Evolutionary conservation across 164 flowering plant genomes (phyloP).

Genomic region (Vitis amurensis): DNA sequence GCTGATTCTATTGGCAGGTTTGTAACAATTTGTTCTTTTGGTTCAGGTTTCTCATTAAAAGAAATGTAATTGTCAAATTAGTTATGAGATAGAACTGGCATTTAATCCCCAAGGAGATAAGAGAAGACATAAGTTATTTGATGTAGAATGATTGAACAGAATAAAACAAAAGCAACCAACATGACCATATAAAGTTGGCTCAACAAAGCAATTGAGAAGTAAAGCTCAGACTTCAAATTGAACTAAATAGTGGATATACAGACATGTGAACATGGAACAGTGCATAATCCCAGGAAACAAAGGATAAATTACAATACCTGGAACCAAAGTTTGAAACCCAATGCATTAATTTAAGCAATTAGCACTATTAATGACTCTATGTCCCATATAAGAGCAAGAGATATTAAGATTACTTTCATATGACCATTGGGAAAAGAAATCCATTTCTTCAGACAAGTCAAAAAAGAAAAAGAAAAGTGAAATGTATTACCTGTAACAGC

Average conservation of each 20-base stretch:
- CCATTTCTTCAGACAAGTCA: not conserved
- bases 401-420: too few relatives aligned
- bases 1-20: not conserved
- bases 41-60: not conserved
- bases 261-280: not conserved
- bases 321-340: not conserved
- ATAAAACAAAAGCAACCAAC: not conserved
- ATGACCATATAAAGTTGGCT: not conserved
- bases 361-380: not conserved
- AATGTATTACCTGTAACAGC: conserved; percentile 45
- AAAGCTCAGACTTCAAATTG: not conserved
- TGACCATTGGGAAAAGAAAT: not conserved
- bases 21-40: not conserved
- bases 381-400: not conserved
- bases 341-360: not conserved
- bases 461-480: conserved; percentile 2
- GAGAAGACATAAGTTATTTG: not conserved
- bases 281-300: not conserved
- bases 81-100: too few relatives aligned
- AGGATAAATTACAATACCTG: not conserved
- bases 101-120: too few relatives aligned
- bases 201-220: not conserved
- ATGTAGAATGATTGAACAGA: not conserved
- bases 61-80: not conserved
- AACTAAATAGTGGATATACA: not conserved